A percentile compares a stretch with the other conserved stretches of the same genome.
These are phyloP conservation scores for Annona squamosa DNA, from an alignment of 164 flowering plant genomes.

Conservation along the genomic window DNA sequence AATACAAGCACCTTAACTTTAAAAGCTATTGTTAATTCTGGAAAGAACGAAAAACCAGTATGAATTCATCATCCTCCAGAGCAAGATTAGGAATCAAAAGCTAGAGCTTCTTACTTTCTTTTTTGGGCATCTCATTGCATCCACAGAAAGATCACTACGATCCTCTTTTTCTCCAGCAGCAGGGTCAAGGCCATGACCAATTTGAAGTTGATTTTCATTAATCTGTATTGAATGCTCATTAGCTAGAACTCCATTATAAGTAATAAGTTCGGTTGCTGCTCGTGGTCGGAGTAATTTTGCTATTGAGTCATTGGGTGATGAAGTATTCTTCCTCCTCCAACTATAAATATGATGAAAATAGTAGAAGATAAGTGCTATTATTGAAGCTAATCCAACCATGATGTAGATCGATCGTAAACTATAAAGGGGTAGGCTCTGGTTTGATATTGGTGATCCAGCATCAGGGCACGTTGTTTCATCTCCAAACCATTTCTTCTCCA, in stretches of 20 bases:
- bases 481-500: constrained; percentile 13
- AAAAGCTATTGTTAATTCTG: too few species aligned
- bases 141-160: neutral
- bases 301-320: neutral
- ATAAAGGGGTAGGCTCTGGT: neutral
- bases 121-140: neutral
- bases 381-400: constrained; percentile 8
- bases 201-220: neutral
- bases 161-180: neutral
- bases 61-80: too few species aligned
- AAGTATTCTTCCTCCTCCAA: neutral
- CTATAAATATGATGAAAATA: neutral
- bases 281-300: neutral
- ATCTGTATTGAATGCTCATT: neutral
- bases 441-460: neutral
- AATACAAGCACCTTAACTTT: too few species aligned
- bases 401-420: constrained; percentile 13
- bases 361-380: constrained; percentile 4
- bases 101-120: too few species aligned
- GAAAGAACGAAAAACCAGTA: too few species aligned
- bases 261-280: neutral
- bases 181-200: neutral
- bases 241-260: neutral
- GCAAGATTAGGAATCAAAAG: too few species aligned
- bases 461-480: neutral